phyloP scores from a whole-genome alignment of 2,329 filamentous ascomycete species.

The Dactylellina cionopaga region DNA sequence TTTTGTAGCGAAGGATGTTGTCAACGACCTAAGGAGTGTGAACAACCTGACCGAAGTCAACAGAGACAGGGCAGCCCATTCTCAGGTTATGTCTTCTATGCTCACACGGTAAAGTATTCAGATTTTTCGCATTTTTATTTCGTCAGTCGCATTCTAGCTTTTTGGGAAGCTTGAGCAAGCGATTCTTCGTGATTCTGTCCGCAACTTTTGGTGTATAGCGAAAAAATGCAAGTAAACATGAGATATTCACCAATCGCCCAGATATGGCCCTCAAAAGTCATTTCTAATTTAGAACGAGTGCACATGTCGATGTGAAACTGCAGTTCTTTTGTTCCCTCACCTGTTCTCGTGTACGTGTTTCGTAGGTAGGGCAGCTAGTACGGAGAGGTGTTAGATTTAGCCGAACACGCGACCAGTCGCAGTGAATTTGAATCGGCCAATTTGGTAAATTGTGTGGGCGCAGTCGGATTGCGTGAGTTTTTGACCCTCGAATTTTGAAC shows the following conservation, averaged over 20 bases:
- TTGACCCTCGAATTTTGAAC: conserved; percentile 27
- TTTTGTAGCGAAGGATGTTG: conserved; percentile 83
- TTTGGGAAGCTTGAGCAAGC: not conserved
- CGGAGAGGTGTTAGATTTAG: conserved; percentile 37
- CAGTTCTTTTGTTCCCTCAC: not conserved
- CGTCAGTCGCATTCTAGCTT: no score
- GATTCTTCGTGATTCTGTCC: not conserved
- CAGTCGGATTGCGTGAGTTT: conserved; percentile 36
- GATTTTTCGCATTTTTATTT: not conserved
- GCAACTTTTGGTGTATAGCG: conserved; percentile 3
- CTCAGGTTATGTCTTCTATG: conserved; percentile 81
- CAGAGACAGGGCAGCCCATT: conserved; percentile 83
- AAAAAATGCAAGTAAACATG: conserved; percentile 13
- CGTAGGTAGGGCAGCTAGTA: no score
- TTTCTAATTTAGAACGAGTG: not conserved
- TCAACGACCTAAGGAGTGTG: conserved; percentile 88
- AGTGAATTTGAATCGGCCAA: no score
- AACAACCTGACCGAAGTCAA: conserved; percentile 81
- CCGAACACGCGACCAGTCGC: conserved; percentile 40
- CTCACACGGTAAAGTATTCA: conserved; percentile 52
- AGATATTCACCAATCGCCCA: not conserved
- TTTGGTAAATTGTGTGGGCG: conserved; percentile 8
- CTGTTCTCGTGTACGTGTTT: conserved; percentile 20
- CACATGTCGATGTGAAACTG: no score
- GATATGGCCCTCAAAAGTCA: conserved; percentile 3